Base-by-base conservation (phyloP, 139 green algal species). In the Coelastrella sp. region DNA sequence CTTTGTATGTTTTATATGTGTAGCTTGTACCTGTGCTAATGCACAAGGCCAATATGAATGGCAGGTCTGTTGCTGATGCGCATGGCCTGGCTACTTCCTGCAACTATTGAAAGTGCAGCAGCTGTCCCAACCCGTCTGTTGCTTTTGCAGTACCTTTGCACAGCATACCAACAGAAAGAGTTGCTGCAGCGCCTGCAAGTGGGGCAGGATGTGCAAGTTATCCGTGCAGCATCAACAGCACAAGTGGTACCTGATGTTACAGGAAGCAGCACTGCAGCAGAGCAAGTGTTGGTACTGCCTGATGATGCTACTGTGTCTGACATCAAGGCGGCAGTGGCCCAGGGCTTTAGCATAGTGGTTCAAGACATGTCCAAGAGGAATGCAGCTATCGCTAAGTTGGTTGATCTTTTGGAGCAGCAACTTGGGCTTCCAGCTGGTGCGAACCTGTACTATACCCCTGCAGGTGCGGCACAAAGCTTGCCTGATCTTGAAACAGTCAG, bases 361-460 rank as follows among this genome's bases (percentile, higher is more conserved):
- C 62, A 74, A 11, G 86, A 64, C 9, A 72, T 84, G 38, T 48
- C 79, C 0, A 64, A 79, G 32, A 57, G 86, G n/a, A 69, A 80
- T 48, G 11, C 35, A 27, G 23, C 13, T 23, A 38, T 86, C 30
- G 82, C 76, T 32, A 30, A 2, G n/a, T 5, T 77, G 0, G 69
- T 76, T n/a, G 86, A 80, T 30, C 4, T 23, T 0, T 63, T 89
- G 23, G 86, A 87, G 74, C 30, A 15, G 17, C 25, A 71, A 51
- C 15, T 85, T 2, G 86, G 86, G 3, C 32, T 89, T 41, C 81
- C 86, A 19, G 74, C 63, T 8, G 85, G 88, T 2, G 77, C 81
- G 41, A 91, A 91, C 69, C 34, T 89, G 21, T 91, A 91, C 77
- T 59, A 50, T 34, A 91, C 88, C 1, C 88, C 88, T 38, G 40